A percentile compares a stretch with the other conserved stretches of the same genome.
Conservation (phyloP, 2,329 filamentous ascomycete species). For the Paraphoma sp. region DNA sequence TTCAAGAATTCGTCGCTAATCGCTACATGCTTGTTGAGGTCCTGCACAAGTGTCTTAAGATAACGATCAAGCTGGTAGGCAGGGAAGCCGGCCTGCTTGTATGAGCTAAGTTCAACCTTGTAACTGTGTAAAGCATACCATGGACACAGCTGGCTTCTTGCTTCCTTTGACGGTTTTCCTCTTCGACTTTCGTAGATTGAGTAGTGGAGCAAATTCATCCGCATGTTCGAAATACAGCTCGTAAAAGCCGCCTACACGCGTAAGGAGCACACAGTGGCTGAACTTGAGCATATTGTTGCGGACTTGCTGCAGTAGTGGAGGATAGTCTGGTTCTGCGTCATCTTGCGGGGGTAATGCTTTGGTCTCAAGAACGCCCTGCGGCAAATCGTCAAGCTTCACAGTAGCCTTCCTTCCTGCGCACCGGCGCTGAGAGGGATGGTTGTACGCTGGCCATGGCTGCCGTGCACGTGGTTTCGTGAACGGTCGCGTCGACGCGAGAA, state of each 20-base stretch:
- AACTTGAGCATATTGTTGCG: slow-evolving; percentile 90
- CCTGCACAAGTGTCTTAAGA: slow-evolving; percentile 90
- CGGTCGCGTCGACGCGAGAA: slow-evolving; percentile 30
- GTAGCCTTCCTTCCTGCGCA: slow-evolving; percentile 51
- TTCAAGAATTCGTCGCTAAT: slow-evolving; percentile 93
- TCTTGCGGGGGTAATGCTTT: slow-evolving; percentile 50
- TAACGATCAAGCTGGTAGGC: slow-evolving; percentile 92
- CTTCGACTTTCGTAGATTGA: slow-evolving; percentile 84
- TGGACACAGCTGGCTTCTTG: slow-evolving; percentile 71
- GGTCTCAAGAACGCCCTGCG: slow-evolving; percentile 61
- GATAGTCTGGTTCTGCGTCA: slow-evolving; percentile 68
- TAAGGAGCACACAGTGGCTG: slow-evolving; percentile 87
- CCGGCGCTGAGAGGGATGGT: slow-evolving; percentile 32
- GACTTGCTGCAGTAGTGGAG: slow-evolving; percentile 87
- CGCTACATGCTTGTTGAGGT: slow-evolving; percentile 88
- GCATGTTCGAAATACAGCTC: slow-evolving; percentile 98
- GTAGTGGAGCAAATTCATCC: slow-evolving; percentile 81
- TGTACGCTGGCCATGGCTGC: slow-evolving; percentile 8
- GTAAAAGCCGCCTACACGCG: slow-evolving; percentile 93
- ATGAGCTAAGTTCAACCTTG: slow-evolving; percentile 13
- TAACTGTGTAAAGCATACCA: slow-evolving; percentile 63
- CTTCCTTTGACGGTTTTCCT: slow-evolving; percentile 70
- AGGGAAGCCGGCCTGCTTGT: slow-evolving; percentile 80
- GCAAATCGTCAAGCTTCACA: slow-evolving; percentile 53
- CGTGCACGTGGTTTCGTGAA: slow-evolving; percentile 38